Conservation (phyloP, 1,139 yeast species). For the Tardiomyces blankii region DNA sequence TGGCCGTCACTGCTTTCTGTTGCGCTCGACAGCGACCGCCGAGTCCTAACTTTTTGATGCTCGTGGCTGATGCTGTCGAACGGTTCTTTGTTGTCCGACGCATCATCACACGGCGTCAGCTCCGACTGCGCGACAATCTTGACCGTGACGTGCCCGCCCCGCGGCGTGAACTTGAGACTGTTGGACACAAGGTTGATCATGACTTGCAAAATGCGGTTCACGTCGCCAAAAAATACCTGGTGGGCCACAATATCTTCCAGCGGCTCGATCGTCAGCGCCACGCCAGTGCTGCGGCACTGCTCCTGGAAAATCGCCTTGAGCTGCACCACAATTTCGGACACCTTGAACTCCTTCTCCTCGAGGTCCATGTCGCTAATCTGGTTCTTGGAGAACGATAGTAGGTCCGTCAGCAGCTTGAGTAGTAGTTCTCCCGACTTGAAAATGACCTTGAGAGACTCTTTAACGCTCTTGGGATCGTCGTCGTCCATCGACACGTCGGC, state of each 20-base stretch:
- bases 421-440: slow-evolving; percentile 81
- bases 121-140: slow-evolving; percentile 10
- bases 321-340: slow-evolving; percentile 71
- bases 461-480: slow-evolving; percentile 53
- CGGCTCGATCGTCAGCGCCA: slow-evolving; percentile 23
- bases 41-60: no score
- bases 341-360: slow-evolving; percentile 64
- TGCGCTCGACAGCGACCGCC: no score
- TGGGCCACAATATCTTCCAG: slow-evolving; percentile 19
- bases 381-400: slow-evolving; percentile 76
- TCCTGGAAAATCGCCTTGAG: slow-evolving; percentile 80
- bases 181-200: slow-evolving; percentile 88
- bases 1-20: no score
- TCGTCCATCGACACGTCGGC: slow-evolving; percentile 89
- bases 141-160: slow-evolving; percentile 71
- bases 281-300: slow-evolving; percentile 56
- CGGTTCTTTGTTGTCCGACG: no score
- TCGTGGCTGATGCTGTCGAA: no score
- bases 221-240: slow-evolving; percentile 70
- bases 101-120: no score
- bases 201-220: slow-evolving; percentile 86
- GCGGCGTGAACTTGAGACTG: slow-evolving; percentile 84
- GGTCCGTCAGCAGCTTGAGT: slow-evolving; percentile 74
- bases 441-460: slow-evolving; percentile 60
- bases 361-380: slow-evolving; percentile 57